Base-by-base conservation (phyloP, 2,329 filamentous ascomycete species). In the Clonostachys rosea region DNA sequence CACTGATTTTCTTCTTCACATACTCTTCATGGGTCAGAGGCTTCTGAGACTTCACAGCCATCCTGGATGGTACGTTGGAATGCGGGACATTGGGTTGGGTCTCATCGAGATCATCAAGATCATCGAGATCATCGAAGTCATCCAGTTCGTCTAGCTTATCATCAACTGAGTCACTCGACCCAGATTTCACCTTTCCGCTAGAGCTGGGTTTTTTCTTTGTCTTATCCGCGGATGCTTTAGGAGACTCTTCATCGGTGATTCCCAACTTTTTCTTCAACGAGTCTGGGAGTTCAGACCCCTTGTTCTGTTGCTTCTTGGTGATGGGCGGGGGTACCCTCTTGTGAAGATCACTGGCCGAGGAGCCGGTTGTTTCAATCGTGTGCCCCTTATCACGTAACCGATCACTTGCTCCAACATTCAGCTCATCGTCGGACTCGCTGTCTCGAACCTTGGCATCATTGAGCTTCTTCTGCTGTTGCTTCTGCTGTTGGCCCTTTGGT, bases 1-100 rank as follows among this genome's bases (percentile, higher is more conserved):
- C 61, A 46, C 67, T 51, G 34, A 85, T 69, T 20, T 64, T 69
- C 4, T 63, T 49, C 44, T 67, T 54, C 13, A 84, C 74, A 47
- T 65, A 84, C 53, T 84, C 77, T 44, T 74, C 59, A 52, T 85
- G 81, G 1, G 71, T 74, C 30, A 68, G 52, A 1, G 79, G 79
- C 42, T 66, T 63, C 24, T 49, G 13, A 9, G 35, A 17, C 18
- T 46, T 35, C 12, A 34, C 33, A 7, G 18, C n/a, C 43, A 40
- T 41, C 9, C 43, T 41, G 16, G 14, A 18, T 10, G 47, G 47
- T 5, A 43, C 41, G 16, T 16, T 34, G 16, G 20, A 46, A 41
- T 49, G 43, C n/a, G 47, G 49, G 16, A 46, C 34, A 3, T 30
- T 37, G 34, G 47, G 47, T 12, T 50, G 49, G 13, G 45, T 43